Percentiles rank a stretch among this genome's conserved stretches.
phyloP scores from a whole-genome alignment of 1,284 basidiomycete species.

The Sporisorium iseilematis-ciliati region DNA sequence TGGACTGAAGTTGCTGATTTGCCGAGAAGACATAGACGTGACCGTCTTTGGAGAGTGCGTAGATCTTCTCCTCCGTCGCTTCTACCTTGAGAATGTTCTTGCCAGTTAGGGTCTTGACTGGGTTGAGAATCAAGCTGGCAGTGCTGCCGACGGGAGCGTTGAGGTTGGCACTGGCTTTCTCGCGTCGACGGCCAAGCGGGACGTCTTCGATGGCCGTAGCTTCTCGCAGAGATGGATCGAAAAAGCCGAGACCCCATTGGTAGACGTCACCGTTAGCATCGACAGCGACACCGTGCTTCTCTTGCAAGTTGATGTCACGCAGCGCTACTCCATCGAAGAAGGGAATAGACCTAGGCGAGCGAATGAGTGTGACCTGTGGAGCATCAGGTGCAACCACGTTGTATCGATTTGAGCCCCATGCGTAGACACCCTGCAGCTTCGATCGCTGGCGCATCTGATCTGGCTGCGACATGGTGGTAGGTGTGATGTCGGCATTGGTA shows the following conservation, averaged over 20 bases:
- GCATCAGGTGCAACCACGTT: constrained; percentile 65
- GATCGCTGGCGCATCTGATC: constrained; percentile 61
- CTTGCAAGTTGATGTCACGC: constrained; percentile 62
- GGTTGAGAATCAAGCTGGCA: constrained; percentile 35
- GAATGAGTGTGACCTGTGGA: constrained; percentile 47
- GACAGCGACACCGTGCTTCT: constrained; percentile 66
- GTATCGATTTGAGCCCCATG: constrained; percentile 64
- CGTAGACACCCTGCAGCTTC: constrained; percentile 55
- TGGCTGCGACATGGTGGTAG: constrained; percentile 55
- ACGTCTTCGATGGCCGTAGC: constrained; percentile 53
- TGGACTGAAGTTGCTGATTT: constrained; percentile 42
- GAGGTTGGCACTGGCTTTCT: constrained; percentile 49
- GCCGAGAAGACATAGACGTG: constrained; percentile 66
- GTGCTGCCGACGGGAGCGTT: constrained; percentile 40
- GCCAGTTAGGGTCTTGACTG: constrained; percentile 62
- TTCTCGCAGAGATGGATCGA: constrained; percentile 53
- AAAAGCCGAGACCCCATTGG: constrained; percentile 69
- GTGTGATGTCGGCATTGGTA: constrained; percentile 25
- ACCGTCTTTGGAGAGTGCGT: constrained; percentile 61
- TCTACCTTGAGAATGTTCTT: constrained; percentile 65
- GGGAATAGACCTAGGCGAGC: constrained; percentile 58
- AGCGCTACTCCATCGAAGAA: constrained; percentile 65
- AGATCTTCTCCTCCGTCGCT: constrained; percentile 64
- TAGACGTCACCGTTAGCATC: constrained; percentile 77
- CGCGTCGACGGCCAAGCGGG: constrained; percentile 52